Evolutionary conservation across 306 rosid species (phyloP), one percentile per base, ranked within the genome.

Genomic region (Trifolium pratense): DNA sequence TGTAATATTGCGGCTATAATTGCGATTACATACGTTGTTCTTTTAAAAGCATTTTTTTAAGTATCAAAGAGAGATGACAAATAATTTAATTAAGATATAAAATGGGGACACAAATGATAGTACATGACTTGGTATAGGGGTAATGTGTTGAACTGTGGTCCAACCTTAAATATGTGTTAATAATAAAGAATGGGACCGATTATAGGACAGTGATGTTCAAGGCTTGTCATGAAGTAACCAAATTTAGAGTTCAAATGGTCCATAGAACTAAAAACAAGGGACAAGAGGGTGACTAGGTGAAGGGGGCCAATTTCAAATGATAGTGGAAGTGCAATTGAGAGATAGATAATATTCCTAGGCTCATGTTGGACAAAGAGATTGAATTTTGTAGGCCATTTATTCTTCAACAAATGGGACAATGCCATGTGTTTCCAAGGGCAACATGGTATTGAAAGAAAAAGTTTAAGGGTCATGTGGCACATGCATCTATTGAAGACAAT

Each of bases 371-470:
- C 48, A 31, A 70, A 49, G 52, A 70, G 40, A 34, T 68, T 60
- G 59, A 75, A 73, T 66, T 74, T 59, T 70, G 49, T 39, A 42
- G 81, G 68, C 37, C 65, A 43, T 83, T n/a, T 37, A 51, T 51
- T 57, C 55, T 15, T 73, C 75, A 68, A 40, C 85, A 23, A 82
- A 80, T 72, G 78, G 75, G 93, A 82, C 86, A 80, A 36, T 39
- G 90, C 79, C 89, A 75, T 66, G 85, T 76, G 90, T 74, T 69
- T 17, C 12, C 5, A n/a, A 69, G 81, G 82, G 79, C 86, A 78
- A 71, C 82, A 62, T 66, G 77, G 73, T 56, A 58, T 66, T 25
- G 66, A 71, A 62, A 43, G 42, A 6, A 59, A 59, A 82, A 57
- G 58, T 63, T 37, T 39, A 61, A 52, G 65, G 78, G 65, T 49